phyloP scores from a whole-genome alignment of 805 yeast genomes.

The Yamadazyma takamatsuzukensis region DNA sequence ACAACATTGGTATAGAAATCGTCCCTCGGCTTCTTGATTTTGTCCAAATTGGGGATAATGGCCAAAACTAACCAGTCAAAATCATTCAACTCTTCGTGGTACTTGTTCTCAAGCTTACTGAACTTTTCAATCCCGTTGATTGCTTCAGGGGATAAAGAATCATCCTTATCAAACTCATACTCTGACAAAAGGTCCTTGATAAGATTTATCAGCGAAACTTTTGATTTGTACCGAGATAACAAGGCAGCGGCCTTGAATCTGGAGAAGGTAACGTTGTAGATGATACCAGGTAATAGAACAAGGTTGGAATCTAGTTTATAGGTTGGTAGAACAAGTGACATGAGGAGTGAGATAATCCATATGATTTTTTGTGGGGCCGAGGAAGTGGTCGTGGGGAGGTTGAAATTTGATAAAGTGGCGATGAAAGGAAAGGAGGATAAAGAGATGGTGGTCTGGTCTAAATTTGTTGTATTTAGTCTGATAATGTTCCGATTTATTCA shows the following conservation, averaged over 20 bases:
- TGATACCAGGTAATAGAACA: constrained; percentile 59
- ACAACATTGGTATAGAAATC: constrained; percentile 19
- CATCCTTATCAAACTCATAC: constrained; percentile 27
- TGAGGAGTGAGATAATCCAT: too few relatives aligned
- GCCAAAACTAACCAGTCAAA: constrained; percentile 38
- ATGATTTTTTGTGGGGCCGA: too few relatives aligned
- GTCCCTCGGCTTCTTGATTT: constrained; percentile 22
- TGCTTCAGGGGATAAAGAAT: constrained; percentile 26
- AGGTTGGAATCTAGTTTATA: constrained; percentile 40
- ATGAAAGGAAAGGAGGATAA: too few relatives aligned
- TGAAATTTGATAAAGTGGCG: too few relatives aligned
- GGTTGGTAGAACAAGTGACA: constrained; percentile 27
- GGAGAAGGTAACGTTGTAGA: constrained; percentile 54
- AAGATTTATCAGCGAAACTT: constrained; percentile 22
- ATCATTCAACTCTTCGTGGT: constrained; percentile 14
- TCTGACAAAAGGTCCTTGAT: constrained; percentile 31
- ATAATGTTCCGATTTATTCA: too few relatives aligned
- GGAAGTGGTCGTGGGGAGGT: too few relatives aligned
- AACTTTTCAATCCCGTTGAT: constrained; percentile 26
- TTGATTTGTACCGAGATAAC: constrained; percentile 37
- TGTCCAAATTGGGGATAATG: constrained; percentile 28
- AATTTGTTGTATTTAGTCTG: too few relatives aligned
- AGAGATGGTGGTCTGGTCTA: too few relatives aligned
- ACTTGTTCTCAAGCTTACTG: constrained; percentile 12
- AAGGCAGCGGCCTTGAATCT: constrained; percentile 45